Evolutionary conservation across 2,329 filamentous ascomycete genomes (phyloP).

Genomic region (Xylariales sp.): DNA sequence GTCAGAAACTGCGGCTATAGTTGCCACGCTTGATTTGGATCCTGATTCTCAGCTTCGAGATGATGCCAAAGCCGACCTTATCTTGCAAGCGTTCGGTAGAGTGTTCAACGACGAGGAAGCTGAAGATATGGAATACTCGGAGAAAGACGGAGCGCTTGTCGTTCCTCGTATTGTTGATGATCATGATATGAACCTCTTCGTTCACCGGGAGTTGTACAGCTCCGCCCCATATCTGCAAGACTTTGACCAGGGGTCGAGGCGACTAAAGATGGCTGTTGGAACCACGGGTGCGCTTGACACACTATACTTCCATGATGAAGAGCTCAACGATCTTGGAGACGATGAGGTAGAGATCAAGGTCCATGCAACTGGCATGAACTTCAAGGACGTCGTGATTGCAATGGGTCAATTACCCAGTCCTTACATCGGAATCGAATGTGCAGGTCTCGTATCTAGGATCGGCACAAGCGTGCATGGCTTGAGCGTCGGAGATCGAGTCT

Average conservation of each 20-base stretch:
- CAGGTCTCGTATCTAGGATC: slow-evolving; percentile 20
- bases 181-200: slow-evolving; percentile 18
- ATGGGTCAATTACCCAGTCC: slow-evolving; percentile 21
- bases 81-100: slow-evolving; percentile 6
- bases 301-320: slow-evolving; percentile 14
- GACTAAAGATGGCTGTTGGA: slow-evolving; percentile 12
- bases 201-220: slow-evolving; percentile 16
- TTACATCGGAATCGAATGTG: slow-evolving; percentile 23
- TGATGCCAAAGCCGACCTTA: slow-evolving; percentile 14
- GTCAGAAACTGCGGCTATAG: slow-evolving; percentile 18
- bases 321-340: slow-evolving; percentile 19
- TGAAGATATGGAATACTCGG: slow-evolving; percentile 17
- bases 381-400: slow-evolving; percentile 23
- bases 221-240: slow-evolving; percentile 18
- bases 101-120: slow-evolving; percentile 12
- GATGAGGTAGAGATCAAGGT: slow-evolving; percentile 29
- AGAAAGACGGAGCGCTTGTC: slow-evolving; percentile 16
- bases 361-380: slow-evolving; percentile 24
- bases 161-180: slow-evolving; percentile 18
- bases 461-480: slow-evolving; percentile 20
- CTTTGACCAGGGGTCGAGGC: slow-evolving; percentile 11
- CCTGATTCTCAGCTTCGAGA: slow-evolving; percentile 16
- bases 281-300: slow-evolving; percentile 11
- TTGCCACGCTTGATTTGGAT: slow-evolving; percentile 23
- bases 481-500: slow-evolving; percentile 24